A percentile compares a stretch with the other conserved stretches of the same genome.
phyloP scores from a whole-genome alignment of 2,329 filamentous ascomycete species.

The Juglanconis juglandina region DNA sequence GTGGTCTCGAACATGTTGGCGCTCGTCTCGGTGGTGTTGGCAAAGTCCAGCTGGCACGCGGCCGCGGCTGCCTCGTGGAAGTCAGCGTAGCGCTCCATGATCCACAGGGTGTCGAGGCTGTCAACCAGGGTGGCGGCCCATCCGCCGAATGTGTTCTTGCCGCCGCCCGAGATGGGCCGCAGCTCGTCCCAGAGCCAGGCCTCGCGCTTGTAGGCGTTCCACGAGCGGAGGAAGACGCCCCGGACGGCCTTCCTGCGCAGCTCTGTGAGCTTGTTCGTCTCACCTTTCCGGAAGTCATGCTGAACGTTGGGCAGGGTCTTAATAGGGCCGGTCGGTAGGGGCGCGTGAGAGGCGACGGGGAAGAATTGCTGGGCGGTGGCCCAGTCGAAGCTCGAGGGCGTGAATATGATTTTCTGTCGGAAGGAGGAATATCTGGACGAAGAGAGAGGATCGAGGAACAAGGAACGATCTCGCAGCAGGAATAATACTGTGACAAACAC shows the following conservation, averaged over 20 bases:
- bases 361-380: constrained; percentile 40
- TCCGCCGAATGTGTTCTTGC: constrained; percentile 80
- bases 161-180: constrained; percentile 65
- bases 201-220: constrained; percentile 74
- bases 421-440: background rate
- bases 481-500: background rate
- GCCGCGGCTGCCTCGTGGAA: constrained; percentile 71
- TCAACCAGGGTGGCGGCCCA: constrained; percentile 93
- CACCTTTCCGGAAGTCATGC: constrained; percentile 52
- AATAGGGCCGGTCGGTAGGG: constrained; percentile 68
- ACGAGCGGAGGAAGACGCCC: constrained; percentile 52
- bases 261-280: background rate
- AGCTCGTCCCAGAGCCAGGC: constrained; percentile 89
- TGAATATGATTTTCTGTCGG: background rate
- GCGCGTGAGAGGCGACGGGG: constrained; percentile 72
- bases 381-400: constrained; percentile 12
- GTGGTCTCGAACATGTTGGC: constrained; percentile 83
- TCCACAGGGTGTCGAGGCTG: constrained; percentile 78
- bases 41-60: constrained; percentile 72
- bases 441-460: background rate
- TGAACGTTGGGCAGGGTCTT: constrained; percentile 75
- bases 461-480: background rate
- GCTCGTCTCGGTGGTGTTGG: constrained; percentile 63
- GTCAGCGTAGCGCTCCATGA: constrained; percentile 74
- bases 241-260: constrained; percentile 13